A percentile compares a stretch with the other conserved stretches of the same genome.
These are phyloP conservation scores for Suillus subalutaceus DNA, from an alignment of 768 basidiomycete species.

Conservation along the genomic window DNA sequence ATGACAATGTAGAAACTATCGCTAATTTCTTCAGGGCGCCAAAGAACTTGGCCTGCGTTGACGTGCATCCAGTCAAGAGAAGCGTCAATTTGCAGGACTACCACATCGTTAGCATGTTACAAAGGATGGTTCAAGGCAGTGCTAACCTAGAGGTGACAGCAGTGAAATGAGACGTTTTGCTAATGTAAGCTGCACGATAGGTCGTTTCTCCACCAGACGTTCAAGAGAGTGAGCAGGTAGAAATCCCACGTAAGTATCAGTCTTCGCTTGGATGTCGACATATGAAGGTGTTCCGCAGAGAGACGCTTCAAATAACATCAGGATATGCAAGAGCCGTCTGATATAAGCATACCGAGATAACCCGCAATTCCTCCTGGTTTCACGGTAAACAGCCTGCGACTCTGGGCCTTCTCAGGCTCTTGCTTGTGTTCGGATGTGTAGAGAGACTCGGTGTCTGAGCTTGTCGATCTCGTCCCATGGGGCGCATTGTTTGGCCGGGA, in stretches of 20 bases:
- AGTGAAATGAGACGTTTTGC: conserved; percentile 96
- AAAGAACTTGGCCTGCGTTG: conserved; percentile 91
- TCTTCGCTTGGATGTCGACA: conserved; percentile 96
- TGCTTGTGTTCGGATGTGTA: conserved; percentile 36
- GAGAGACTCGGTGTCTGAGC: conserved; percentile 41
- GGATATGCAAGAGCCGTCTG: neutral
- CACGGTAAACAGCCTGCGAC: conserved; percentile 83
- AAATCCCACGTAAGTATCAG: conserved; percentile 98
- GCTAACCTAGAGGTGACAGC: conserved; percentile 85
- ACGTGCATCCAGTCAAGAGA: conserved; percentile 99
- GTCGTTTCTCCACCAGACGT: conserved; percentile 87
- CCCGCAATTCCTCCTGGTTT: conserved; percentile 98
- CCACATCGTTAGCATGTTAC: neutral
- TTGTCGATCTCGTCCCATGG: conserved; percentile 17
- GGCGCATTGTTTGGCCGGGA: conserved; percentile 17
- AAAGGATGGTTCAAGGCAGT: neutral
- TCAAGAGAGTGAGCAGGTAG: conserved; percentile 88
- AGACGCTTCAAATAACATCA: conserved; percentile 56
- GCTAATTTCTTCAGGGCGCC: conserved; percentile 87
- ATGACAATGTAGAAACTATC: conserved; percentile 99
- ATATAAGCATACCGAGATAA: conserved; percentile 69
- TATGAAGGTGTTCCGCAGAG: conserved; percentile 92
- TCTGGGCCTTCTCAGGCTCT: conserved; percentile 35
- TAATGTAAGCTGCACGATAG: conserved; percentile 93
- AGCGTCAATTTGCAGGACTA: conserved; percentile 95